Evolutionary conservation across 768 basidiomycete species (phyloP).

Genomic region (Amanita pseudoporphyria): DNA sequence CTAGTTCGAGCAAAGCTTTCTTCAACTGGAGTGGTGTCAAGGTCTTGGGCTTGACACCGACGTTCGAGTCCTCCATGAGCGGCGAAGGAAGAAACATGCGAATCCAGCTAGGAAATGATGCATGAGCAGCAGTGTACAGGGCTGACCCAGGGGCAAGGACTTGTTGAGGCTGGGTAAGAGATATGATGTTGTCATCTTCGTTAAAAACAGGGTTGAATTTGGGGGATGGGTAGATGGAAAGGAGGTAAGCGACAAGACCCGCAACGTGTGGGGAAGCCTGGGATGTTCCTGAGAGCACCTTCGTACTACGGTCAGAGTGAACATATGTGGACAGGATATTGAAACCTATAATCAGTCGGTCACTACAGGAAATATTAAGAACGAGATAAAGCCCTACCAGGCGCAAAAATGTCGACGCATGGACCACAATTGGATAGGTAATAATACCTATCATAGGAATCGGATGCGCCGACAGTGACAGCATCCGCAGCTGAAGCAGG

Average conservation of each 20-base stretch:
- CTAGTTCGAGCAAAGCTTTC: too few species aligned
- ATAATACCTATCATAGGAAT: constrained; percentile 70
- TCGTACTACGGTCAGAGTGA: constrained; percentile 43
- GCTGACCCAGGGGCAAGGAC: too few species aligned
- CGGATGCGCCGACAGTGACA: constrained; percentile 90
- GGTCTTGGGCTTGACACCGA: too few species aligned
- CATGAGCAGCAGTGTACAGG: too few species aligned
- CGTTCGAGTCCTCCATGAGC: too few species aligned
- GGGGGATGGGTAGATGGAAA: constrained; percentile 73
- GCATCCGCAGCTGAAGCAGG: constrained; percentile 86
- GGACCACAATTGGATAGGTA: constrained; percentile 89
- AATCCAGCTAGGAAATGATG: too few species aligned
- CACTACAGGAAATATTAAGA: background rate
- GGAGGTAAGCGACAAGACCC: constrained; percentile 84
- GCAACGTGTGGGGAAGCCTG: constrained; percentile 94
- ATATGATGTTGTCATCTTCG: constrained; percentile 25
- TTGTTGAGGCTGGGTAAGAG: too few species aligned
- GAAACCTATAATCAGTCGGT: constrained; percentile 34
- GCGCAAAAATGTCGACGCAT: constrained; percentile 92
- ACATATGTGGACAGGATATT: constrained; percentile 89
- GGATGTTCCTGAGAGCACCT: constrained; percentile 82
- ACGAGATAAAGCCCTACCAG: constrained; percentile 36
- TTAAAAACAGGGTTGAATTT: constrained; percentile 46
- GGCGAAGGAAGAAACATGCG: too few species aligned
- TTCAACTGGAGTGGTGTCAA: too few species aligned